Evolutionary conservation across 2,329 filamentous ascomycete species (phyloP).

Genomic region (Fusarium tricinctum): DNA sequence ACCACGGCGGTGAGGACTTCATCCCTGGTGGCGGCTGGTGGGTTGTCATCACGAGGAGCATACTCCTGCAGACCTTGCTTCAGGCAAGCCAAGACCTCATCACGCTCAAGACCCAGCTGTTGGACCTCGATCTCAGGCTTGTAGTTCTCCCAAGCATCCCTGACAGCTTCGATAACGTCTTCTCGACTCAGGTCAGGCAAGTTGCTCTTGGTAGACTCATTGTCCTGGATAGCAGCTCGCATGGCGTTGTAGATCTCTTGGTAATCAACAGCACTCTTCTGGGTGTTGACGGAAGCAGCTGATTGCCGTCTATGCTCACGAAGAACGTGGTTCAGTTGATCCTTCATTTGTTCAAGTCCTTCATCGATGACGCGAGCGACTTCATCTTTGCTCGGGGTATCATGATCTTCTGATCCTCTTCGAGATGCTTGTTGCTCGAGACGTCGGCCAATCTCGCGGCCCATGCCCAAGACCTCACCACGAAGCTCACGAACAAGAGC

Average conservation of each 20-base stretch:
- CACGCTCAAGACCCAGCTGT: conserved; percentile 89
- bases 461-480: conserved; percentile 95
- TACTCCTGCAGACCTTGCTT: conserved; percentile 88
- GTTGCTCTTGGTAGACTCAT: conserved; percentile 60
- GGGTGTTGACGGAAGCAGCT: conserved; percentile 72
- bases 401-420: conserved; percentile 61
- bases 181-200: conserved; percentile 74
- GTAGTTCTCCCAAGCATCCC: conserved; percentile 93
- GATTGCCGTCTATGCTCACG: conserved; percentile 80
- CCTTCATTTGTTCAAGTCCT: conserved; percentile 83
- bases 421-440: conserved; percentile 76
- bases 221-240: conserved; percentile 78
- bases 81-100: conserved; percentile 89
- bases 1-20: conserved; percentile 88
- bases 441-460: conserved; percentile 87
- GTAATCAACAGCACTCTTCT: conserved; percentile 75
- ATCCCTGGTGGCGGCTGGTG: conserved; percentile 78
- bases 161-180: conserved; percentile 87
- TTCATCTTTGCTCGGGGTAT: conserved; percentile 74
- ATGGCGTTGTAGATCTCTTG: conserved; percentile 90
- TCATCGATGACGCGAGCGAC: conserved; percentile 83
- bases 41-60: conserved; percentile 65
- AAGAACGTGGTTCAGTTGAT: conserved; percentile 85
- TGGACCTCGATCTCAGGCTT: conserved; percentile 94
- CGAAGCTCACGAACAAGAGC: conserved; percentile 89